phyloP scores from a whole-genome alignment of 129 eudicot species.

The Calendula officinalis region DNA sequence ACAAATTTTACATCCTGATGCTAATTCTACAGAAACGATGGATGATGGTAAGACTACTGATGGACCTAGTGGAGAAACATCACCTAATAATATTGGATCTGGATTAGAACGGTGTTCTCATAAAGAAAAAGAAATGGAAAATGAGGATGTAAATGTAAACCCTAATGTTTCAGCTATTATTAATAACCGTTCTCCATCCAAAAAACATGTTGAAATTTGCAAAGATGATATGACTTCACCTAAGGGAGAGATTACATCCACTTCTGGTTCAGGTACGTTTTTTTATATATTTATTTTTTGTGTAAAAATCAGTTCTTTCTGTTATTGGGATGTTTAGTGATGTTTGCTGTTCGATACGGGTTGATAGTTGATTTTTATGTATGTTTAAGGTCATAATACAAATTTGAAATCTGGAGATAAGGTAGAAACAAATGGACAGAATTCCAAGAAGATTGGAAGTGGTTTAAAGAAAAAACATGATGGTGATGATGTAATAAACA shows the following conservation, averaged over 20 bases:
- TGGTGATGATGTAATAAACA: conserved; percentile 24
- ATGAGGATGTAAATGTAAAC: conserved; percentile 29
- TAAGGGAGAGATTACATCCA: conserved; percentile 28
- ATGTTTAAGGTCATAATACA: conserved; percentile 27
- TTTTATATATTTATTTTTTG: not conserved
- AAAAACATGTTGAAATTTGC: conserved; percentile 30
- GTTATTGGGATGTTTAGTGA: conserved; percentile 10
- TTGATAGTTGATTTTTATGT: conserved; percentile 11
- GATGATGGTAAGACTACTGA: conserved; percentile 38
- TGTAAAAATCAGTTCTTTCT: conserved; percentile 13
- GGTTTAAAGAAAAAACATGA: conserved; percentile 42
- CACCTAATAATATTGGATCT: conserved; percentile 31
- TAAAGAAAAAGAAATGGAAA: conserved; percentile 35
- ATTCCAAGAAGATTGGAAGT: conserved; percentile 32
- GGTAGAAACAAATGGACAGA: conserved; percentile 44
- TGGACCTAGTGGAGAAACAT: conserved; percentile 35
- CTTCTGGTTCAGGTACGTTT: conserved; percentile 32
- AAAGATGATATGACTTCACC: conserved; percentile 25
- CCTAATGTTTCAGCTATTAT: conserved; percentile 26
- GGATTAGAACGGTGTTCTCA: conserved; percentile 52
- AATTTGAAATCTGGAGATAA: conserved; percentile 25
- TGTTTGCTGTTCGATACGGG: conserved; percentile 4
- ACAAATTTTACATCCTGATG: conserved; percentile 43
- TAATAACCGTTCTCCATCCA: conserved; percentile 28
- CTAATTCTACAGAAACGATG: conserved; percentile 37